Evolutionary conservation across 139 green algal genomes (phyloP), one percentile per base, ranked within the genome.

Genomic region (Dunaliella primolecta): DNA sequence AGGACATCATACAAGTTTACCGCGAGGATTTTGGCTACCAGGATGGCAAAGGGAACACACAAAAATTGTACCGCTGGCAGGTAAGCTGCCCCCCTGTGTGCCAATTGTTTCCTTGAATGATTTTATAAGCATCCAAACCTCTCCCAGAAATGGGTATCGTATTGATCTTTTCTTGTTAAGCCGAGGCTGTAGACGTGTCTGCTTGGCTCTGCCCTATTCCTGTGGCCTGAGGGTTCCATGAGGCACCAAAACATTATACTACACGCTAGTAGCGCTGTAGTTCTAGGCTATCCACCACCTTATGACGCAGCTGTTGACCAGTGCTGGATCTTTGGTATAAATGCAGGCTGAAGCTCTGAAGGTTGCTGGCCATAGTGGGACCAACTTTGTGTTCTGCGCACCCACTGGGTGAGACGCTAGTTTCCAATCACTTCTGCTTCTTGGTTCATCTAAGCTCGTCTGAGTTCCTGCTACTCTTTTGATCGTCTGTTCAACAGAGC

Each of bases 311-410:
- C 15, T 56, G 29, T 55, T 85, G 30, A 80, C 7, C 32, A 80
- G 56, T 24, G 78, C 27, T 7, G n/a, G 34, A 46, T 55, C 21
- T 34, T 71, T n/a, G 77, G 75, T 32, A 27, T 29, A 29, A 32
- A 30, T 64, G 78, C 88, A 94, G 91, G 94, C 92, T 0, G 91
- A 94, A 83, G 95, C 89, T 79, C 84, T 95, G 15, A 91, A 57
- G 64, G 55, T 81, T 77, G 82, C 83, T 20, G 92, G 90, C 27
- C 88, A 97, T 55, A 77, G 81, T 29, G 91, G 91, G 0, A 36
- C 88, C 81, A 97, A 95, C 89, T 86, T 97, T 37, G 93, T 97
- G 72, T 97, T 96, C 91, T 93, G 90, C 81, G 94, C 94, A 23
- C 94, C 94, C 57, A 97, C 94, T 55, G 95, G 91, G 24, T 37